These are phyloP conservation scores for Penicillium alfredii DNA, from an alignment of 495 filamentous ascomycete species.

Conservation along the genomic window DNA sequence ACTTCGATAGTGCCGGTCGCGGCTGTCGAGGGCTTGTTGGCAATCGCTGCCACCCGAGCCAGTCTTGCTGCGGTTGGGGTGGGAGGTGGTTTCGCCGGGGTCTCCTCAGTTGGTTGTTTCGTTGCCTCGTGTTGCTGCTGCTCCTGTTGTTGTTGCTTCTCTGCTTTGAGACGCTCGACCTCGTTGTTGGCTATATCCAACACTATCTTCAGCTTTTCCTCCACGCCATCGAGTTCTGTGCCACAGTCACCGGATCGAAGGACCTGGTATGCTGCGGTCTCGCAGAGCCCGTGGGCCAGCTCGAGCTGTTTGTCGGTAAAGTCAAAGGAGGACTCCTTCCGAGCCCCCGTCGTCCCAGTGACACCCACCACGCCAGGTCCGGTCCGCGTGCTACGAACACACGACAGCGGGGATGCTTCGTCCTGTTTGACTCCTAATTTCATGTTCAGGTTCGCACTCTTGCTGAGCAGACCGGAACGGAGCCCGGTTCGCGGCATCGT, in stretches of 20 bases:
- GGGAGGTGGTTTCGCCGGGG: conserved; percentile 12
- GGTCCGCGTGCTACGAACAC: conserved; percentile 30
- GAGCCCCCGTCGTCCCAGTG: conserved; percentile 5
- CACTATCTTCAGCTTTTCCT: conserved; percentile 45
- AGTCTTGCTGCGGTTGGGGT: conserved; percentile 18
- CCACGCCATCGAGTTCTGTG: conserved; percentile 64
- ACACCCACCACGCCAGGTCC: conserved; percentile 16
- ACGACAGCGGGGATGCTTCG: conserved; percentile 7
- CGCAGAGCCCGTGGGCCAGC: conserved; percentile 70
- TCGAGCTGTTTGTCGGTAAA: conserved; percentile 70
- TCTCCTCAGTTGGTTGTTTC: conserved; percentile 9
- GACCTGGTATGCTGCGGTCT: conserved; percentile 80
- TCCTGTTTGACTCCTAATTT: conserved; percentile 1
- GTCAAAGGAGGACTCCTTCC: conserved; percentile 50
- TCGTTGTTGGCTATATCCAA: conserved; percentile 36
- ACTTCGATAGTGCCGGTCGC: conserved; percentile 34
- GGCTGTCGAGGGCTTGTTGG: conserved; percentile 9
- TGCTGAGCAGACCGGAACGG: conserved; percentile 16
- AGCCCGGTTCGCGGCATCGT: conserved; percentile 17
- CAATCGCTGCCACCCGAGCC: conserved; percentile 14
- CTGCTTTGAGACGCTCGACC: conserved; percentile 31
- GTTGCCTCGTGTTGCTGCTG: conserved; percentile 16
- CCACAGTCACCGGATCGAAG: conserved; percentile 76
- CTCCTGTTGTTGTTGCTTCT: conserved; percentile 28
- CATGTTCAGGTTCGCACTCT: conserved; percentile 4